Conservation (phyloP, 495 filamentous ascomycete genomes). For the Xylaria intraflava region DNA sequence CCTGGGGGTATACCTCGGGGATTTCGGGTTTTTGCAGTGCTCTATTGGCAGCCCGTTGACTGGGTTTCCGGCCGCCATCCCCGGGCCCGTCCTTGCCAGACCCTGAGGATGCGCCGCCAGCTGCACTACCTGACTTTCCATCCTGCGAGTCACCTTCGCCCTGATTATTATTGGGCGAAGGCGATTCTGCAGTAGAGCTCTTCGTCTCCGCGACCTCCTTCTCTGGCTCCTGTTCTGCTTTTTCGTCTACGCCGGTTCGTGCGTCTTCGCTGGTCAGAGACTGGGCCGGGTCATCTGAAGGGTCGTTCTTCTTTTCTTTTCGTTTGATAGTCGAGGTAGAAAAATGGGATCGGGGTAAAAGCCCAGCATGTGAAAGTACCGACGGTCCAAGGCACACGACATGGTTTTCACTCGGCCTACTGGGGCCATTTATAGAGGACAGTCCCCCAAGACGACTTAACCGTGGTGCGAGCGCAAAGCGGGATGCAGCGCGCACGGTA, state of each 20-base stretch:
- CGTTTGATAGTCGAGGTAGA: constrained; percentile 30
- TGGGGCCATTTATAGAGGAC: constrained; percentile 19
- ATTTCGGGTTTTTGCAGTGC: constrained; percentile 79
- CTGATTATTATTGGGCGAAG: constrained; percentile 24
- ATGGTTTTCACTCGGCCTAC: constrained; percentile 8
- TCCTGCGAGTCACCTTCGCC: constrained; percentile 36
- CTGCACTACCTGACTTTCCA: constrained; percentile 37
- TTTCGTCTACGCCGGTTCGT: constrained; percentile 40
- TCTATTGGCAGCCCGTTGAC: constrained; percentile 59
- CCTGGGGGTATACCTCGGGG: constrained; percentile 94
- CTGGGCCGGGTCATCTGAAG: constrained; percentile 37
- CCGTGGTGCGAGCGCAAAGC: constrained; percentile 16
- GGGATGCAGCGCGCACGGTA: constrained; percentile 30
- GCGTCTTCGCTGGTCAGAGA: constrained; percentile 42
- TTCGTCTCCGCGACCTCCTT: constrained; percentile 31
- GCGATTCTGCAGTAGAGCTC: constrained; percentile 32
- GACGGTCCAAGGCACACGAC: constrained; percentile 16
- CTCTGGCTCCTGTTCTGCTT: constrained; percentile 35
- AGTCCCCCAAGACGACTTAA: constrained; percentile 7
- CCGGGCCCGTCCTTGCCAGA: constrained; percentile 40
- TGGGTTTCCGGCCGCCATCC: constrained; percentile 49
- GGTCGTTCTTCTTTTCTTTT: constrained; percentile 40
- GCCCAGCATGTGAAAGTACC: constrained; percentile 11
- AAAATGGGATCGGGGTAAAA: constrained; percentile 26
- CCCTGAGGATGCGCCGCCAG: constrained; percentile 33